Conservation (phyloP, 2,329 filamentous ascomycete genomes). For the Cercospora berteroae region DNA sequence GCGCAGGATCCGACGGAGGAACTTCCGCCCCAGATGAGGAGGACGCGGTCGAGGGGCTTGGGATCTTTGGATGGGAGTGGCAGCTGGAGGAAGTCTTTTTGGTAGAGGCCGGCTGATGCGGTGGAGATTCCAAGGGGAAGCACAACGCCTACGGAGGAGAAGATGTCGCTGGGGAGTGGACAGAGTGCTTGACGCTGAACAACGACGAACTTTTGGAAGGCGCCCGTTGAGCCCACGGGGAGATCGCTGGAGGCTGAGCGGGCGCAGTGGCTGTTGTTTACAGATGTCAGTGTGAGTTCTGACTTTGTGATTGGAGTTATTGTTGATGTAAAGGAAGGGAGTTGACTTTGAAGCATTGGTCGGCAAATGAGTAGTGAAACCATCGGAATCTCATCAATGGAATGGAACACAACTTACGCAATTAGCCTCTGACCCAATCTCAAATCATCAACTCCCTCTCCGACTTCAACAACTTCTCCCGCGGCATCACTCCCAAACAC, state of each 20-base stretch:
- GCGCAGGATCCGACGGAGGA: constrained; percentile 54
- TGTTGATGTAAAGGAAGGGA: neutral
- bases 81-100: constrained; percentile 29
- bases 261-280: constrained; percentile 20
- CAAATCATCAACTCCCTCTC: constrained; percentile 46
- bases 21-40: constrained; percentile 55
- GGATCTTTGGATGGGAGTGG: constrained; percentile 25
- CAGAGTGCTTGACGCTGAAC: constrained; percentile 37
- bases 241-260: constrained; percentile 15
- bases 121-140: constrained; percentile 46
- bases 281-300: neutral
- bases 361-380: neutral
- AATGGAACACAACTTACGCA: constrained; percentile 29
- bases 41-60: constrained; percentile 31
- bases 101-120: constrained; percentile 38
- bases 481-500: constrained; percentile 47
- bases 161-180: constrained; percentile 42
- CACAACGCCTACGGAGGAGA: constrained; percentile 41
- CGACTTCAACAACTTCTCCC: constrained; percentile 49
- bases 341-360: too few species aligned
- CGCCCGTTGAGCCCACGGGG: constrained; percentile 25
- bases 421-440: constrained; percentile 48
- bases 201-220: constrained; percentile 38
- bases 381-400: neutral
- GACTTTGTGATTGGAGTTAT: neutral